Evolutionary conservation across 768 basidiomycete species (phyloP).

Genomic region (Trametes gibbosa): DNA sequence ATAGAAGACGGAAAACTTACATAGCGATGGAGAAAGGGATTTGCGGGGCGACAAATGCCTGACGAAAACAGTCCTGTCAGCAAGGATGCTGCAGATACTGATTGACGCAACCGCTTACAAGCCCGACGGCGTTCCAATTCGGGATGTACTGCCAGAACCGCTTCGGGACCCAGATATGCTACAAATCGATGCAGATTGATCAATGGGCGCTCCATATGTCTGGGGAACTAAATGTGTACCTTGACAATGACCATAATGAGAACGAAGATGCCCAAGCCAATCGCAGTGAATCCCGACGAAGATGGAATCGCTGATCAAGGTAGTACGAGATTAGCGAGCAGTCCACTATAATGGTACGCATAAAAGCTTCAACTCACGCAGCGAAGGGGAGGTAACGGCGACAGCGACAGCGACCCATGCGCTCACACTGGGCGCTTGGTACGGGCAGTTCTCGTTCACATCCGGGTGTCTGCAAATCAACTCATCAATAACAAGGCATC

Average conservation of each 20-base stretch:
- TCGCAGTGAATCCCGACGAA: constrained; percentile 20
- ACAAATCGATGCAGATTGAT: not conserved
- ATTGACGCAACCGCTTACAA: too few species aligned
- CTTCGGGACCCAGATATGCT: constrained; percentile 21
- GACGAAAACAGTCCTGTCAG: not conserved
- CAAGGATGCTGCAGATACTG: too few species aligned
- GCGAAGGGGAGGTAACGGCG: constrained; percentile 18
- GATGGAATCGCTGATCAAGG: constrained; percentile 28
- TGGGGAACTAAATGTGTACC: not conserved
- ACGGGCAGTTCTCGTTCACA: constrained; percentile 37
- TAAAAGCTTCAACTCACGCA: not conserved
- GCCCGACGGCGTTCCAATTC: constrained; percentile 25
- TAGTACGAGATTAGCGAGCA: not conserved
- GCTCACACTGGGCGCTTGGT: constrained; percentile 52
- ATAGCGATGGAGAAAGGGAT: constrained; percentile 24
- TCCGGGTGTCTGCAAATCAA: not conserved
- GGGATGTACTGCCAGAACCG: constrained; percentile 22
- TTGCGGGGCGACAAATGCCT: constrained; percentile 22
- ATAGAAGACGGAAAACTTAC: not conserved
- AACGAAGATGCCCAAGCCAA: constrained; percentile 16
- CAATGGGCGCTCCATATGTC: not conserved
- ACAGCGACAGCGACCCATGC: constrained; percentile 45
- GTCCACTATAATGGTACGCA: not conserved
- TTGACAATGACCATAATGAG: constrained; percentile 17
- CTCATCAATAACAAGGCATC: not conserved